Conservation (phyloP, 805 yeast genomes). For the Monosporozyma unispora region DNA sequence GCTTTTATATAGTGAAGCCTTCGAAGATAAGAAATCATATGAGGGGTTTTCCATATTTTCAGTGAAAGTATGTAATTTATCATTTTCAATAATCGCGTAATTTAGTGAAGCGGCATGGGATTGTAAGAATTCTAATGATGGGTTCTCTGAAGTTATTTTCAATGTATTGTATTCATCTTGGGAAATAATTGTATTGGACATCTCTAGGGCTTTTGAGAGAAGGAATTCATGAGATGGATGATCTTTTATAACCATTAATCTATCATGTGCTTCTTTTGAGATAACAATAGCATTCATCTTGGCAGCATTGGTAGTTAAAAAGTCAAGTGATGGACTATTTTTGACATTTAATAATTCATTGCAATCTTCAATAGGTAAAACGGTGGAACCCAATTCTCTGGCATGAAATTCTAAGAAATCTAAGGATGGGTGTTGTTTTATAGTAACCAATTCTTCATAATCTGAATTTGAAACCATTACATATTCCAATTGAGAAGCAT, state of each 20-base stretch:
- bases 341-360: too few relatives aligned
- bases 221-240: constrained; percentile 13
- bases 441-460: not conserved
- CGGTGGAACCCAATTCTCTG: not conserved
- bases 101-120: constrained; percentile 2
- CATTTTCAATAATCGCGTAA: not conserved
- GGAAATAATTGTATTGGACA: not conserved
- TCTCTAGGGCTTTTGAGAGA: not conserved
- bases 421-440: not conserved
- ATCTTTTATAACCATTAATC: too few relatives aligned
- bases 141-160: constrained; percentile 5
- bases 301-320: too few relatives aligned
- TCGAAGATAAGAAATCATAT: not conserved
- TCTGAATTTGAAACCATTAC: too few relatives aligned
- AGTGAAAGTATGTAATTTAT: not conserved
- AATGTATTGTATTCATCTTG: not conserved
- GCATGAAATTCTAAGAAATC: not conserved
- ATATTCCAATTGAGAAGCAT: too few relatives aligned
- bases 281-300: too few relatives aligned
- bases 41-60: not conserved
- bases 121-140: constrained; percentile 2
- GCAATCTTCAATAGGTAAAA: constrained; percentile 10
- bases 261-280: too few relatives aligned
- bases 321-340: too few relatives aligned
- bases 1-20: not conserved